These are phyloP conservation scores for Wickerhamomyces strasburgensis DNA, from an alignment of 805 yeast species.

Conservation along the genomic window DNA sequence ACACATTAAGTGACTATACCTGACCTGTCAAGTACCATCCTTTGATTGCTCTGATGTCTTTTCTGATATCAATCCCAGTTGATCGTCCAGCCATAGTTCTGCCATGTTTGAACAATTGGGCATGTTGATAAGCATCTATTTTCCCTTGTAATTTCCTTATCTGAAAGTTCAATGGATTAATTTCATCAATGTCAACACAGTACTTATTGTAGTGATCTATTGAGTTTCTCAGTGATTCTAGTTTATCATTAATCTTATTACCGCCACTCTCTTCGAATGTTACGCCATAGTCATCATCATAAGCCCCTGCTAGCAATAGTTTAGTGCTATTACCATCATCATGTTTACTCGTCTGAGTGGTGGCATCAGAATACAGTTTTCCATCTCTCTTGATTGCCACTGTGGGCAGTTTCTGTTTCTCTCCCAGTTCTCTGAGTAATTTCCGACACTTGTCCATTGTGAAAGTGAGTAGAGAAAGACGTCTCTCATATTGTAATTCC, in stretches of 20 bases:
- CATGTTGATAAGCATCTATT: conserved; percentile 19
- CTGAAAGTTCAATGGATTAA: conserved; percentile 28
- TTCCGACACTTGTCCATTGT: conserved; percentile 28
- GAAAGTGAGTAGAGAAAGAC: conserved; percentile 29
- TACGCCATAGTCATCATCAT: conserved; percentile 1
- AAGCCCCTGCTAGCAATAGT: neutral
- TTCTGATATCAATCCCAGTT: conserved; percentile 21
- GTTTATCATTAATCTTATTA: conserved; percentile 20
- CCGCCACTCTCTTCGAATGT: conserved; percentile 12
- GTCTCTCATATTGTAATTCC: conserved; percentile 33
- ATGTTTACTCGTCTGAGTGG: conserved; percentile 21
- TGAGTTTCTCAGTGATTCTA: conserved; percentile 26
- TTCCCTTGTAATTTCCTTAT: conserved; percentile 24
- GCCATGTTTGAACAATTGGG: conserved; percentile 19
- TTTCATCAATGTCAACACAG: conserved; percentile 14
- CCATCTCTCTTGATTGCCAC: conserved; percentile 40
- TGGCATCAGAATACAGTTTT: conserved; percentile 31
- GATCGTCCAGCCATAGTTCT: conserved; percentile 20
- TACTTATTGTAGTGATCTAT: conserved; percentile 26
- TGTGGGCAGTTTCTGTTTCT: conserved; percentile 32
- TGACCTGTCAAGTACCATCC: conserved; percentile 38
- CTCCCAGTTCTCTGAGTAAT: conserved; percentile 22
- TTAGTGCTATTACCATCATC: conserved; percentile 4
- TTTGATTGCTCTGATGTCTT: conserved; percentile 33
- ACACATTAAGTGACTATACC: conserved; percentile 13